Conservation (phyloP, 2,329 filamentous ascomycete genomes). For the Alternaria dauci region DNA sequence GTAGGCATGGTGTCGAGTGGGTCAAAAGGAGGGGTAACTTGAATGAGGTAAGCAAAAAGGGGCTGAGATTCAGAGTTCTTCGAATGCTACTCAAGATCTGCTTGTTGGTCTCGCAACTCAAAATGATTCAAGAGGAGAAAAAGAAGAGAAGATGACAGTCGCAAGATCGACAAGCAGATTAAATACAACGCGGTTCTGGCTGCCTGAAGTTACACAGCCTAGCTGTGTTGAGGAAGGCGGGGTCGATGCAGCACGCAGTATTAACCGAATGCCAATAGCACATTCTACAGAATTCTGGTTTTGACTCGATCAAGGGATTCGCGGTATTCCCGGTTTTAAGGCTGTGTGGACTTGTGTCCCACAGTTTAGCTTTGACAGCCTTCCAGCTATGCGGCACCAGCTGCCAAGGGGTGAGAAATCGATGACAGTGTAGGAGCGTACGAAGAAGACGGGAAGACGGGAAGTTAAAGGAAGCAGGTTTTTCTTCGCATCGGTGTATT, state of each 20-base stretch:
- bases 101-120: neutral
- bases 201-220: conserved; percentile 1
- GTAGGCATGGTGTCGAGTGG: conserved; percentile 22
- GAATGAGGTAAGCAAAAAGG: conserved; percentile 18
- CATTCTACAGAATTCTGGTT: too few species aligned
- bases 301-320: too few species aligned
- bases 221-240: conserved; percentile 16
- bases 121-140: neutral
- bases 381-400: too few species aligned
- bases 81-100: neutral
- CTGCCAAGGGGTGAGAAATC: too few species aligned
- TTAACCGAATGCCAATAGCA: neutral
- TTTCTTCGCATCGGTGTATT: neutral
- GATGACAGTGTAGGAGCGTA: neutral
- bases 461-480: neutral
- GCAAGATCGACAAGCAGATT: neutral
- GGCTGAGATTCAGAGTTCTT: conserved; percentile 1
- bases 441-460: neutral
- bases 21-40: conserved; percentile 1
- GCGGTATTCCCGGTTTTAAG: too few species aligned
- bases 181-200: neutral
- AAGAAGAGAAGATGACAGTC: neutral
- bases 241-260: conserved; percentile 5
- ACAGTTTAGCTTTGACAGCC: too few species aligned
- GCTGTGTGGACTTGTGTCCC: too few species aligned